Base-by-base conservation (phyloP, 257 asterid genomes). In the Ajuga chamaepitys region DNA sequence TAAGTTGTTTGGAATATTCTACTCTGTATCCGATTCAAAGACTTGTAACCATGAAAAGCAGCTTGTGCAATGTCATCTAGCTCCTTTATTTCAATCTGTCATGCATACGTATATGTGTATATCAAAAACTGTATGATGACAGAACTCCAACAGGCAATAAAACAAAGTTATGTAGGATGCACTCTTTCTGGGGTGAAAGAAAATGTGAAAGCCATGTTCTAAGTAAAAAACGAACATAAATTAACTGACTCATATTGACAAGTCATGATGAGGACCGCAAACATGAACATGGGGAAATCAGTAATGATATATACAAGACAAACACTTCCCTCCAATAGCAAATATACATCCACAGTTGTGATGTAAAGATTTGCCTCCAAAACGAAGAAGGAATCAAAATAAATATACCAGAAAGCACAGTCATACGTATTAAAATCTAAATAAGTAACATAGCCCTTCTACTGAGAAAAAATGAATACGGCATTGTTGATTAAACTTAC, bases 11-110 rank as follows among this genome's bases (percentile, higher is more conserved):
- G 95, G 75, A 75, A 93, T 70, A 93, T 93, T 77, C 88, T 86
- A 85, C 99, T 93, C 88, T 93, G 99, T 70, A 93, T 89, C 67
- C 97, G 91, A 59, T 93, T 93, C 77, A 89, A 82, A 62, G 96
- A 78, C 83, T 89, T 87, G 83, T 93, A 93, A 67, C 99, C 99
- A 57, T 75, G 94, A 71, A 93, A 93, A 80, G 99, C 99, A 82
- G 99, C 86, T 86, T 87, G 96, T 57, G 99, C 99, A 59, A 89
- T 83, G 47, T 86, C 96, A 70, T 93, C 99, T 62, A 93, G 81
- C 80, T 93, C 99, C 86, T 85, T 86, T 75, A 93, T 89, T 65
- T 87, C 99, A 80, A 93, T 89, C 97, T 93, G 85, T 66, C 62
- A 83, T 71, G 51, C 77, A 61, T 71, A 80, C 12, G 58, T 16